Evolutionary conservation across 768 basidiomycete species (phyloP).

Genomic region (Kwoniella heveanensis): DNA sequence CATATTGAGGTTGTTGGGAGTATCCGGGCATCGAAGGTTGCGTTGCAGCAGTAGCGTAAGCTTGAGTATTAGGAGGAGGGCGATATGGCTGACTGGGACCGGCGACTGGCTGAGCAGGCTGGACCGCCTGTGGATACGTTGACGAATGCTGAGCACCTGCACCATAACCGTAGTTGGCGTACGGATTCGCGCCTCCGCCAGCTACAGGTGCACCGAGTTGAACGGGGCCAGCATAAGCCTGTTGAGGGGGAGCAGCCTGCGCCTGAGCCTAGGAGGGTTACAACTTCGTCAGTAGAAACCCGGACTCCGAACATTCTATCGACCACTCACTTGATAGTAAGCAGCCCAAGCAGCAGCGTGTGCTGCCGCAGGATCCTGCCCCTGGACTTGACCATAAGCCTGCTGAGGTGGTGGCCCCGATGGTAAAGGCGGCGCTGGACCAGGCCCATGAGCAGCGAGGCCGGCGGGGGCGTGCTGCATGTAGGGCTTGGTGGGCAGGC

Average conservation of each 20-base stretch:
- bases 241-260: conserved; percentile 23
- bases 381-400: conserved; percentile 14
- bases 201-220: conserved; percentile 17
- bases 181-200: conserved; percentile 58
- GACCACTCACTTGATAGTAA: conserved; percentile 50
- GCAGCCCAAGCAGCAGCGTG: conserved; percentile 53
- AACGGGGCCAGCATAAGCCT: conserved; percentile 14
- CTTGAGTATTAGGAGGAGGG: conserved; percentile 29
- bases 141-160: conserved; percentile 54
- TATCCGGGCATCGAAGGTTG: conserved; percentile 15
- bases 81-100: conserved; percentile 29
- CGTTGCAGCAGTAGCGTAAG: conserved; percentile 58
- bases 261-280: conserved; percentile 35
- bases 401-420: conserved; percentile 37
- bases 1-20: conserved; percentile 15
- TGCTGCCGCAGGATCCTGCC: conserved; percentile 26
- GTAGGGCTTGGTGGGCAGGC: conserved; percentile 36
- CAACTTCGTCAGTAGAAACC: neutral
- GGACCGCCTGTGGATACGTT: conserved; percentile 14
- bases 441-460: conserved; percentile 16
- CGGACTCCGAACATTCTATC: too few species aligned
- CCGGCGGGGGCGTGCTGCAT: conserved; percentile 6
- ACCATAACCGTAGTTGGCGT: conserved; percentile 90
- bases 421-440: conserved; percentile 45
- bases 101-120: conserved; percentile 6